Conservation (phyloP, 2,329 filamentous ascomycete genomes). For the Arthrobotrys pseudoclavata region DNA sequence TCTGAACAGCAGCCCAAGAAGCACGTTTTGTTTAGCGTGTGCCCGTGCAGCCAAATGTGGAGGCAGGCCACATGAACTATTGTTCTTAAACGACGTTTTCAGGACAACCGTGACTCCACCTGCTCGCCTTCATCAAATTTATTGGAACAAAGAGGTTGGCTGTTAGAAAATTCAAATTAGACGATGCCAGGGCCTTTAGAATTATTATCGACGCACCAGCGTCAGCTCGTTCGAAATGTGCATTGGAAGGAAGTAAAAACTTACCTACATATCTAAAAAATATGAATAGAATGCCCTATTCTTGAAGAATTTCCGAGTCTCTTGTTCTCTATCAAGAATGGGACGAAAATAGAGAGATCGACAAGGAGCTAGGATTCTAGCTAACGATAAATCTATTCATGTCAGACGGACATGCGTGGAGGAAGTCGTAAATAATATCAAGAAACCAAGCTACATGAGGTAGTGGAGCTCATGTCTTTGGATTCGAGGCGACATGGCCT, state of each 20-base stretch:
- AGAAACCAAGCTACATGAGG: not conserved
- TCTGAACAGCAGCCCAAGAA: conserved; percentile 45
- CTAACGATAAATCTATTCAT: conserved; percentile 5
- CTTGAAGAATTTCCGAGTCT: not conserved
- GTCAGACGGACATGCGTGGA: conserved; percentile 36
- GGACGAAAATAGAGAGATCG: conserved; percentile 31
- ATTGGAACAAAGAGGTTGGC: conserved; percentile 12
- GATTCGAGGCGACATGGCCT: conserved; percentile 11
- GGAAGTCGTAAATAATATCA: conserved; percentile 27
- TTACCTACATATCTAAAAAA: not conserved
- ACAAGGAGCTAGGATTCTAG: conserved; percentile 20
- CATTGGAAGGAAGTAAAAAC: not conserved
- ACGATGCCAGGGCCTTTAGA: not conserved
- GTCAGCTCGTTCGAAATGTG: not conserved
- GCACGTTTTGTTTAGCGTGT: conserved; percentile 53
- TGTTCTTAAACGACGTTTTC: conserved; percentile 24
- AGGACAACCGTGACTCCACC: conserved; percentile 35
- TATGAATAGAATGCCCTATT: conserved; percentile 5
- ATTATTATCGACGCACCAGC: not conserved
- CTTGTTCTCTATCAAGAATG: conserved; percentile 24
- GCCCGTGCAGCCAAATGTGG: conserved; percentile 45
- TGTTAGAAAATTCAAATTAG: not conserved
- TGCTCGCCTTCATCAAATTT: not conserved
- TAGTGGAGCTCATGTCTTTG: conserved; percentile 49
- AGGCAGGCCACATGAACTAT: conserved; percentile 26